Evolutionary conservation across 2,329 filamentous ascomycete genomes (phyloP).

Genomic region (Chaetomium sp.): DNA sequence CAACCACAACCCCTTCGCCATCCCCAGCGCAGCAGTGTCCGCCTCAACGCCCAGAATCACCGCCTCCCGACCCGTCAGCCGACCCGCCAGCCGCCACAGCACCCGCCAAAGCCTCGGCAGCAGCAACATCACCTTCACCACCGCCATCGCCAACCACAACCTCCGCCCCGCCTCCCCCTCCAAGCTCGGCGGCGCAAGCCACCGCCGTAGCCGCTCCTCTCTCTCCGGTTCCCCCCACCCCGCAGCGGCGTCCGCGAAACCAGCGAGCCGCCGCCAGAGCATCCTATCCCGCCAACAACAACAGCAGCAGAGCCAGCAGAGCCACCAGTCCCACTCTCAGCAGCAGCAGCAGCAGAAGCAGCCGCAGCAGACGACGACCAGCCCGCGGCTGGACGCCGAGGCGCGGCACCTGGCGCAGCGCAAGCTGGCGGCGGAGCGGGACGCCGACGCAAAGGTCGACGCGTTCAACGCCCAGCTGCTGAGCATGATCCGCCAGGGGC

Average conservation of each 20-base stretch:
- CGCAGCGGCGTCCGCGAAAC: conserved; percentile 29
- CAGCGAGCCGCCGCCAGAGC: conserved; percentile 21
- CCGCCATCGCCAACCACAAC: neutral
- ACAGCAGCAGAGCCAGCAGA: neutral
- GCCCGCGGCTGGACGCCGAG: conserved; percentile 62
- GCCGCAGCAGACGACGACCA: conserved; percentile 37
- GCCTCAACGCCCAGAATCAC: neutral
- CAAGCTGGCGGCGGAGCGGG: conserved; percentile 71
- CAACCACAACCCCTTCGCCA: conserved; percentile 28
- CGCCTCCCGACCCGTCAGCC: conserved; percentile 24
- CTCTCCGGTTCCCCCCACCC: conserved; percentile 39
- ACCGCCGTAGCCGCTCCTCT: conserved; percentile 51
- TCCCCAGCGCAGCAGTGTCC: conserved; percentile 20
- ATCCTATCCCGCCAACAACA: neutral
- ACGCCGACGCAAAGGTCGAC: conserved; percentile 77
- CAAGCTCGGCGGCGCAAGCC: conserved; percentile 31
- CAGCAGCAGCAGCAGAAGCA: neutral
- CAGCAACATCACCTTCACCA: neutral
- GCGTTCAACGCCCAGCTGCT: conserved; percentile 78
- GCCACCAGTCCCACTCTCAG: no score
- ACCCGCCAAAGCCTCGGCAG: conserved; percentile 27
- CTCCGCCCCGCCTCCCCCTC: conserved; percentile 25
- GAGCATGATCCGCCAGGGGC: conserved; percentile 86
- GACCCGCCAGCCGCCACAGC: conserved; percentile 30
- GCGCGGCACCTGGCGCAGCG: conserved; percentile 74